Conservation (phyloP, 2,329 filamentous ascomycete genomes). For the Colletotrichum euphorbiae region DNA sequence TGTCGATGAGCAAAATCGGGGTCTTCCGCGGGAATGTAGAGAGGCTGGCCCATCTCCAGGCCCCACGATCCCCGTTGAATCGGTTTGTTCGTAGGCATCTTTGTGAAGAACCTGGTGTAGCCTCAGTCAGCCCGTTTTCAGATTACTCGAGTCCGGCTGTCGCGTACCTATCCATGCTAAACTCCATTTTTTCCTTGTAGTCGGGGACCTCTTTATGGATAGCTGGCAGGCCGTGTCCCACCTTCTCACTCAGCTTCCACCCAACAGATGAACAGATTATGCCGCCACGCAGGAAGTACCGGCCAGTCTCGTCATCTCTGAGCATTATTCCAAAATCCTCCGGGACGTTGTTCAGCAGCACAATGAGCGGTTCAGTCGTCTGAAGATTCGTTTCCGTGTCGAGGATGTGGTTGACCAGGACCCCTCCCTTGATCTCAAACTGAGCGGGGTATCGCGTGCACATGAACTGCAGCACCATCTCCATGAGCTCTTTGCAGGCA, state of each 20-base stretch:
- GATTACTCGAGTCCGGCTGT: accelerated
- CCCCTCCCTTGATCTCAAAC: slow-evolving; percentile 70
- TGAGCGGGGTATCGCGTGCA: slow-evolving; percentile 80
- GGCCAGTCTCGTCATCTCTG: slow-evolving; percentile 76
- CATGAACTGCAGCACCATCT: slow-evolving; percentile 85
- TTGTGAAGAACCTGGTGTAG: slow-evolving; percentile 77
- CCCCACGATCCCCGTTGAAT: slow-evolving; percentile 91
- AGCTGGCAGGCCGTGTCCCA: slow-evolving; percentile 74
- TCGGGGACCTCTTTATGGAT: slow-evolving; percentile 84
- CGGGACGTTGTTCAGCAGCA: slow-evolving; percentile 81
- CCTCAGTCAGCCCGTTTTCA: background rate
- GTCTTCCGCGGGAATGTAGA: slow-evolving; percentile 79
- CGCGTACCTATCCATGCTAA: slow-evolving; percentile 83
- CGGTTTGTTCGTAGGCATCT: slow-evolving; percentile 77
- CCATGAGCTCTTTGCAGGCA: slow-evolving; percentile 88
- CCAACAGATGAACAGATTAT: slow-evolving; percentile 83
- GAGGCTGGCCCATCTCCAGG: slow-evolving; percentile 78
- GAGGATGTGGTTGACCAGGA: slow-evolving; percentile 78
- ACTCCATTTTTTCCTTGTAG: slow-evolving; percentile 88
- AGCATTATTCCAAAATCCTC: slow-evolving; percentile 87
- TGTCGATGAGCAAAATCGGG: slow-evolving; percentile 71
- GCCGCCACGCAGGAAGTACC: slow-evolving; percentile 80
- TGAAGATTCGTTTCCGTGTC: slow-evolving; percentile 70
- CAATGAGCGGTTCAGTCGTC: slow-evolving; percentile 71
- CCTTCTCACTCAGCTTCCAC: slow-evolving; percentile 82